phyloP scores from a whole-genome alignment of 2,329 filamentous ascomycete genomes.

The Fusarium sp. region DNA sequence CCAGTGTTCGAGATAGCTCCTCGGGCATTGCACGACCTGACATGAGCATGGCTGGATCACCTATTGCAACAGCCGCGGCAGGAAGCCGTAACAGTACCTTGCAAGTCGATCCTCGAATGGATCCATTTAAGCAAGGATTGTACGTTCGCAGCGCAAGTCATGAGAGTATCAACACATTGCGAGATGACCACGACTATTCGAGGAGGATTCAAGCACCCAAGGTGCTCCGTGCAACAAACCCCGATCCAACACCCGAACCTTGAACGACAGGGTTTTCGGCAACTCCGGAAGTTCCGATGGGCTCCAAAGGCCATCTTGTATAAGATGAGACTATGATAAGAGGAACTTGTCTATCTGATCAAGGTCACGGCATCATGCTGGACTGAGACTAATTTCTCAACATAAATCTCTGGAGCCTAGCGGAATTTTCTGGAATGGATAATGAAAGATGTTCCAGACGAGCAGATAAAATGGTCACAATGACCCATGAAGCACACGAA shows the following conservation, averaged over 20 bases:
- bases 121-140: slow-evolving; percentile 68
- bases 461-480: slow-evolving; percentile 41
- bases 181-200: slow-evolving; percentile 75
- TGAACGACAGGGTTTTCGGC: slow-evolving; percentile 8
- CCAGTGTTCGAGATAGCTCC: slow-evolving; percentile 63
- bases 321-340: neutral
- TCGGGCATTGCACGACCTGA: slow-evolving; percentile 60
- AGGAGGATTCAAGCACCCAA: slow-evolving; percentile 66
- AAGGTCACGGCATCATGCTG: neutral
- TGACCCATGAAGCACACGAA: slow-evolving; percentile 51
- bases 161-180: slow-evolving; percentile 72
- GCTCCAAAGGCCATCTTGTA: neutral
- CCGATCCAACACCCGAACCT: slow-evolving; percentile 59
- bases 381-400: neutral
- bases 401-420: neutral
- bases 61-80: slow-evolving; percentile 49
- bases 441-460: slow-evolving; percentile 26
- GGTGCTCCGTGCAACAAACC: slow-evolving; percentile 72
- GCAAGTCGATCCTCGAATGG: slow-evolving; percentile 72
- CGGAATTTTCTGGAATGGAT: slow-evolving; percentile 1
- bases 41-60: slow-evolving; percentile 53
- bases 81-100: slow-evolving; percentile 65
- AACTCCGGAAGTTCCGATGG: neutral
- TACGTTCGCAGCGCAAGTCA: slow-evolving; percentile 70
- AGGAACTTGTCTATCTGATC: neutral